Conservation (phyloP, 1,139 yeast genomes). For the Nakaseomyces uthaithaninus region DNA sequence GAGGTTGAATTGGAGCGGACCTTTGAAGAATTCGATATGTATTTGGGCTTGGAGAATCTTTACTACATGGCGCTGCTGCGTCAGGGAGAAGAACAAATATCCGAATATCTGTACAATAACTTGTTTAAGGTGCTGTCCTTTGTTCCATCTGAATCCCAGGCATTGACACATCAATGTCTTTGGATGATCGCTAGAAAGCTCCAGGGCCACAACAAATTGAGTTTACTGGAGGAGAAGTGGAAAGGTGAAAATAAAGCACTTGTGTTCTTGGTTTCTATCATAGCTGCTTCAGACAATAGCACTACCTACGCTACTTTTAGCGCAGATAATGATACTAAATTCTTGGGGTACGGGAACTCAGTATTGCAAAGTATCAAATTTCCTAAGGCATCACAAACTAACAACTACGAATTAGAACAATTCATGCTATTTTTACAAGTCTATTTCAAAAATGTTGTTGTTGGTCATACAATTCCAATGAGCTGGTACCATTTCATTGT, state of each 20-base stretch:
- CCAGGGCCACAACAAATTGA: constrained; percentile 5
- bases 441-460: constrained; percentile 15
- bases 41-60: constrained; percentile 24
- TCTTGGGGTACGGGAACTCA: constrained; percentile 17
- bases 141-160: constrained; percentile 16
- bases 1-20: constrained; percentile 8
- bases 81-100: neutral
- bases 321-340: constrained; percentile 14
- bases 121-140: constrained; percentile 3
- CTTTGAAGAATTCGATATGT: constrained; percentile 12
- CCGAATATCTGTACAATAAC: constrained; percentile 4
- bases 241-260: neutral
- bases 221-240: neutral
- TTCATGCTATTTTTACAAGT: constrained; percentile 23
- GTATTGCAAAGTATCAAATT: constrained; percentile 30
- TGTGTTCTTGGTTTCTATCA: neutral
- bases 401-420: constrained; percentile 32
- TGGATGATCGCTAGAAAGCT: constrained; percentile 12
- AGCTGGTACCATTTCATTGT: constrained; percentile 27
- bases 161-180: constrained; percentile 15
- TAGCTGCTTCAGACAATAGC: neutral
- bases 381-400: constrained; percentile 40
- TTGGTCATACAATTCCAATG: constrained; percentile 7
- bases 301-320: constrained; percentile 1
- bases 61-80: constrained; percentile 18